Evolutionary conservation across 768 basidiomycete genomes (phyloP), one percentile per base, ranked within the genome.

Genomic region (Amanita inopinata): DNA sequence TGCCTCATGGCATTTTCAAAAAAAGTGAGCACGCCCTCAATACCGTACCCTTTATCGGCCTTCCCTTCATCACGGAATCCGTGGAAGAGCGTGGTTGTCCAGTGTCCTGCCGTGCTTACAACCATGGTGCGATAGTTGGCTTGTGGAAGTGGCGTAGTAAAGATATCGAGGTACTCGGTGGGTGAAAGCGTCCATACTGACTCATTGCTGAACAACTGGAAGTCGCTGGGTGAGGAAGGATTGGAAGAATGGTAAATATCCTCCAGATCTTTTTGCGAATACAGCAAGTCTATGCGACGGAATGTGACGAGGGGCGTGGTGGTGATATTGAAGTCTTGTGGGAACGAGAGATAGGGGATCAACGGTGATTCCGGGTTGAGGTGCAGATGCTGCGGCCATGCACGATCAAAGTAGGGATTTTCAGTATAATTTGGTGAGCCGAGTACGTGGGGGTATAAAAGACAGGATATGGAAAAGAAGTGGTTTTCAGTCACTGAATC

Each of bases 401-500:
- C 76, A 33, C 79, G 70, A 54, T 83, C 80, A 48, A 71, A 82
- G 50, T 64, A 66, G 0, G 67, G 61, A 43, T 70, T 70, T 24
- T 62, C 62, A 30, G 64, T 69, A 49, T 80, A 82, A 48, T 76
- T 67, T 0, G 81, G 81, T 2, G 73, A 78, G 1, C 80, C 80
- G 25, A 67, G 66, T 27, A 83, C 80, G 52, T 83, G 78, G 0
- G 80, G 79, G 56, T 74, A 75, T 2, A 83, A 65, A 31, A 72
- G 51, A 52, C 81, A 83, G 0, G 80, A 82, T 0, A 83, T 54
- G 4, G 81, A 82, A 56, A 82, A 83, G 63, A 83, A 83, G 55
- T 83, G 80, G 48, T 76, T 77, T 53, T 84, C 81, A 1, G 76
- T 74, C 12, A 82, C 75, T 0, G 80, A 82, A 52, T 84, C 80